These are phyloP conservation scores for Eimeria maxima DNA, from an alignment of 169 alveolate species.

Conservation along the genomic window DNA sequence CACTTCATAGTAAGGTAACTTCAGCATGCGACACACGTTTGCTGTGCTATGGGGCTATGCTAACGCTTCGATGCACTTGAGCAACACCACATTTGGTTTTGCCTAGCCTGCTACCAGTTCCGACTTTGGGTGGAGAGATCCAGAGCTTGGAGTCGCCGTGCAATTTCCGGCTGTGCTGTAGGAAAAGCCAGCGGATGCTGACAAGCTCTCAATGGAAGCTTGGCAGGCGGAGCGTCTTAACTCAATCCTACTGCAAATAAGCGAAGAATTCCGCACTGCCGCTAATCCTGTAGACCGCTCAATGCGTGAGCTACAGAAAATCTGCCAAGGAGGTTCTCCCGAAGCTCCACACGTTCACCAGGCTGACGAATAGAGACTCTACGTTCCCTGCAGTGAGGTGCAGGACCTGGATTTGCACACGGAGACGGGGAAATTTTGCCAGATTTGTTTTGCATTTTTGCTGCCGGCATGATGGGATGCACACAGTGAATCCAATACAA, in stretches of 20 bases:
- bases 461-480: background rate
- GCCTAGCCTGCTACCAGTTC: background rate
- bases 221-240: slow-evolving; percentile 78
- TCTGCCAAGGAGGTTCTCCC: slow-evolving; percentile 28
- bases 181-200: slow-evolving; percentile 71
- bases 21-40: background rate
- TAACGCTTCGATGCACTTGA: background rate
- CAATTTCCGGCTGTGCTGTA: background rate
- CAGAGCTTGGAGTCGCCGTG: background rate
- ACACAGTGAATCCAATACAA: background rate
- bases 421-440: background rate
- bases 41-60: background rate
- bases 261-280: slow-evolving; percentile 72
- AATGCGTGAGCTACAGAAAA: slow-evolving; percentile 55
- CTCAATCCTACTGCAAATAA: slow-evolving; percentile 32
- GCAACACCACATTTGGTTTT: background rate
- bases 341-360: slow-evolving; percentile 44
- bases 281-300: slow-evolving; percentile 59
- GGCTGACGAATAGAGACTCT: slow-evolving; percentile 15
- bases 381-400: background rate
- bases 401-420: background rate
- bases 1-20: background rate
- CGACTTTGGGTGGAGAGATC: background rate
- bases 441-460: background rate
- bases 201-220: slow-evolving; percentile 44